A percentile compares a stretch with the other conserved stretches of the same genome.
Evolutionary conservation across 441 rosid genomes (phyloP).

Genomic region (Erysimum cheiri): DNA sequence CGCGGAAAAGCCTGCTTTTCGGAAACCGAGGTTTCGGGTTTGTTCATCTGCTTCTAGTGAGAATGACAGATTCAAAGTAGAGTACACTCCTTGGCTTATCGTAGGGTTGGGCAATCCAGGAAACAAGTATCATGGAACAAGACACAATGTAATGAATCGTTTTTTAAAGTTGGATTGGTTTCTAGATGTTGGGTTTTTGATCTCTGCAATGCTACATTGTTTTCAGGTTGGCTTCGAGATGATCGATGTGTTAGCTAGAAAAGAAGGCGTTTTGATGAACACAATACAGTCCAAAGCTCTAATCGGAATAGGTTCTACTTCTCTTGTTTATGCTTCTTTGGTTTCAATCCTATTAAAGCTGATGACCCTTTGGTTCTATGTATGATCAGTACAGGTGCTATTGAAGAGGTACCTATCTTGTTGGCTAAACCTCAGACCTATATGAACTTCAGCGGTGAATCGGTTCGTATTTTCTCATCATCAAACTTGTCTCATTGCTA

Average conservation of each 20-base stretch:
- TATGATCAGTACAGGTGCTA: constrained; percentile 81
- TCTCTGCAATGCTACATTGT: constrained; percentile 10
- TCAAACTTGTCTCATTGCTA: background rate
- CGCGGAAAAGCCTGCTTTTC: constrained; percentile 45
- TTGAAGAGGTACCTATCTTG: constrained; percentile 84
- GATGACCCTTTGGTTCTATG: constrained; percentile 45
- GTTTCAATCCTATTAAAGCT: constrained; percentile 28
- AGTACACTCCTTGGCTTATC: constrained; percentile 91
- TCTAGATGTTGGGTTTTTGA: background rate
- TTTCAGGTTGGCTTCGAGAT: constrained; percentile 92
- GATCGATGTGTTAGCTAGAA: constrained; percentile 72
- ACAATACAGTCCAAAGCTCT: constrained; percentile 93
- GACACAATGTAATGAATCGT: constrained; percentile 75
- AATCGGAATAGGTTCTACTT: constrained; percentile 81
- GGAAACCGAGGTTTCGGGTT: constrained; percentile 47
- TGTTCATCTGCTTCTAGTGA: constrained; percentile 53
- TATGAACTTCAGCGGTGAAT: constrained; percentile 93
- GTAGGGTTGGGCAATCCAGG: constrained; percentile 97
- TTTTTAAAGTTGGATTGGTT: background rate
- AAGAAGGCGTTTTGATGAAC: constrained; percentile 70
- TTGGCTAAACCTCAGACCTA: constrained; percentile 92
- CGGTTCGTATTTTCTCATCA: constrained; percentile 59
- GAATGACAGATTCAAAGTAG: constrained; percentile 59
- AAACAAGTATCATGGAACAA: constrained; percentile 88
- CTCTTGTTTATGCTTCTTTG: constrained; percentile 16